Percentiles rank a stretch among this genome's conserved stretches.
These are phyloP conservation scores for Tricholoma sp. DNA, from an alignment of 768 basidiomycete species.

Conservation along the genomic window DNA sequence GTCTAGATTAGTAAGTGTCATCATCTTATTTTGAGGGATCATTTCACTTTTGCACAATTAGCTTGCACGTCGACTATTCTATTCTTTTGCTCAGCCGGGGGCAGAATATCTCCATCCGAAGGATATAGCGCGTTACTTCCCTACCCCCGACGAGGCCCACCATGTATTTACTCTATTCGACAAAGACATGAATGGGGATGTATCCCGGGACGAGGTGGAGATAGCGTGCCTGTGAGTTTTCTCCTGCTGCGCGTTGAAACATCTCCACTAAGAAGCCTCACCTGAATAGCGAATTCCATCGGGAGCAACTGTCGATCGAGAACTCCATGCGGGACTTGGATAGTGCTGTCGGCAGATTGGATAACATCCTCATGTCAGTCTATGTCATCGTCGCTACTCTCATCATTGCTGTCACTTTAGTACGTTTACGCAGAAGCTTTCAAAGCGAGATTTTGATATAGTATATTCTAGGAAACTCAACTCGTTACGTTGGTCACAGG, in stretches of 20 bases:
- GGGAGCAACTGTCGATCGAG: slow-evolving; percentile 79
- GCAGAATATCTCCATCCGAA: slow-evolving; percentile 53
- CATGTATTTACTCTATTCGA: slow-evolving; percentile 67
- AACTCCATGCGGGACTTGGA: slow-evolving; percentile 88
- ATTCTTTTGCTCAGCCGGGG: slow-evolving; percentile 69
- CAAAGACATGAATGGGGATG: slow-evolving; percentile 69
- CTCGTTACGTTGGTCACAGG: slow-evolving; percentile 71
- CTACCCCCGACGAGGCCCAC: slow-evolving; percentile 58
- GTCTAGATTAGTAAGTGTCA: slow-evolving; percentile 49
- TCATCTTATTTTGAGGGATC: background rate
- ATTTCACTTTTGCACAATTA: slow-evolving; percentile 21
- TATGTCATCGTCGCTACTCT: slow-evolving; percentile 67
- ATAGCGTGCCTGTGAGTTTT: slow-evolving; percentile 57
- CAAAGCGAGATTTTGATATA: slow-evolving; percentile 4
- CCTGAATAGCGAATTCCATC: slow-evolving; percentile 62
- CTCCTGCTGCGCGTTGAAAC: background rate
- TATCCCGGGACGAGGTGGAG: slow-evolving; percentile 69
- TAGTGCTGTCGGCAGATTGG: slow-evolving; percentile 80
- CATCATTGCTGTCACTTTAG: slow-evolving; percentile 81
- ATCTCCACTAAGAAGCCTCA: slow-evolving; percentile 5
- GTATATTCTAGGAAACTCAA: slow-evolving; percentile 54
- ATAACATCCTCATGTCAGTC: slow-evolving; percentile 81
- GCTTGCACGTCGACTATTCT: slow-evolving; percentile 82
- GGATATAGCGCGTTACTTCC: slow-evolving; percentile 72
- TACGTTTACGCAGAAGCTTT: slow-evolving; percentile 27